Base-by-base conservation (phyloP, 1,284 basidiomycete species). In the Lignosus rhinocerotis region DNA sequence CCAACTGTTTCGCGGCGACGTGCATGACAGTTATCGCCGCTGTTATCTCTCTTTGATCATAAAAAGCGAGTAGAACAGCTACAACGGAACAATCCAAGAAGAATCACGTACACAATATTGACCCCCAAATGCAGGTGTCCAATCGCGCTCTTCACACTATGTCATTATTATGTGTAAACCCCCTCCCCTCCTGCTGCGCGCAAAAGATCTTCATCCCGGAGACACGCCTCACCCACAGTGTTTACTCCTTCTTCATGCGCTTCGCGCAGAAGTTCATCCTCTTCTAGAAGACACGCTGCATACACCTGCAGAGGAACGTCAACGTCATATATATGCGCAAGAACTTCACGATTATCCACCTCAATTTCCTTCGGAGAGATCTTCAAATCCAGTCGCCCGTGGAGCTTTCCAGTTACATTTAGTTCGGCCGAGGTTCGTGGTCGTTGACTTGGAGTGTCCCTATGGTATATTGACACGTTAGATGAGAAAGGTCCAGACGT, bases 231-330 rank as follows among this genome's bases (percentile, higher is more conserved):
- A 25, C 4, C 25, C 25, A 25, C 25, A 25, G 25, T 21, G 41
- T 47, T 47, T 6, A 53, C 36, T 8, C 56, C 48, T 12, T 34
- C 31, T 6, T 36, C 46, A 10, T 46, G 21, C 7, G 59, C 59
- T 33, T 64, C 62, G 6, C 31, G 31, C 12, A 64, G 21, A 36
- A 64, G 50, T 16, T 61, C 59, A 16, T 64, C 59, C 12, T 64
- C 56, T 4, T 38, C 25, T 6, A 64, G 30, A 2, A 45, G 6
- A 41, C 62, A 64, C 0, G 33, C 54, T 5, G 59, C 62, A 34
- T 59, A 64, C 5, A 45, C 16, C 62, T 64, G 7, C 2, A 6
- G 5, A 30, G 0, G 12, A 2, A 14, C 8, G 16, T 33, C 11
- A 41, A 33, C n/a, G 25, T 49, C 58, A 10, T 16, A 10, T 1